phyloP scores from a whole-genome alignment of 2,329 filamentous ascomycete genomes.

The Nigrospora sphaerica region DNA sequence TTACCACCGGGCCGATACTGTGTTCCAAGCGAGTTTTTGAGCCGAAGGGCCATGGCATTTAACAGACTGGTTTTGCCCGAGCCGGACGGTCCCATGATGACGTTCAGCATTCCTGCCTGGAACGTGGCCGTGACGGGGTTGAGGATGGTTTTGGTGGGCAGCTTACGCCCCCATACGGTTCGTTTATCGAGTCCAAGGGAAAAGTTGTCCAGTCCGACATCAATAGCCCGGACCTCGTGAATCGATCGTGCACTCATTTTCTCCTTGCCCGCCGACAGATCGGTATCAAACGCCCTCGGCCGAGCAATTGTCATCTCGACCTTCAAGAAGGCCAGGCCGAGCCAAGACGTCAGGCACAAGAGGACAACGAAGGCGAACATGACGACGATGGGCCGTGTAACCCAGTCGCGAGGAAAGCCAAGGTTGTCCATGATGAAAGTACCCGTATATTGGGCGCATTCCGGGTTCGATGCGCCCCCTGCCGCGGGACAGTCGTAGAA shows the following conservation, averaged over 20 bases:
- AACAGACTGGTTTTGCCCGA: conserved; percentile 70
- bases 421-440: conserved; percentile 62
- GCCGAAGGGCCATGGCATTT: conserved; percentile 63
- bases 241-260: conserved; percentile 51
- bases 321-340: conserved; percentile 57
- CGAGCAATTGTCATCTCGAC: conserved; percentile 65
- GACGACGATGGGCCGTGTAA: conserved; percentile 57
- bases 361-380: conserved; percentile 55
- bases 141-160: conserved; percentile 53
- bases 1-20: conserved; percentile 55
- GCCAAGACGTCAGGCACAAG: conserved; percentile 53
- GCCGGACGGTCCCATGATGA: conserved; percentile 76
- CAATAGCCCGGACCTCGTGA: conserved; percentile 50
- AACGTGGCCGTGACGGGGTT: conserved; percentile 62
- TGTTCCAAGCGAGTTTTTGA: conserved; percentile 55
- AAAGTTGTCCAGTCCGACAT: conserved; percentile 58
- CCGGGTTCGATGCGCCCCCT: conserved; percentile 55
- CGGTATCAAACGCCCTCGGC: conserved; percentile 49
- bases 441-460: conserved; percentile 63
- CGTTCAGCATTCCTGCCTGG: conserved; percentile 60
- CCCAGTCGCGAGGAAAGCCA: conserved; percentile 61
- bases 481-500: conserved; percentile 67
- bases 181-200: conserved; percentile 58
- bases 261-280: conserved; percentile 64
- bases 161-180: conserved; percentile 39